phyloP scores from a whole-genome alignment of 805 yeast genomes.

The Cyberlindnera galapagoensis region DNA sequence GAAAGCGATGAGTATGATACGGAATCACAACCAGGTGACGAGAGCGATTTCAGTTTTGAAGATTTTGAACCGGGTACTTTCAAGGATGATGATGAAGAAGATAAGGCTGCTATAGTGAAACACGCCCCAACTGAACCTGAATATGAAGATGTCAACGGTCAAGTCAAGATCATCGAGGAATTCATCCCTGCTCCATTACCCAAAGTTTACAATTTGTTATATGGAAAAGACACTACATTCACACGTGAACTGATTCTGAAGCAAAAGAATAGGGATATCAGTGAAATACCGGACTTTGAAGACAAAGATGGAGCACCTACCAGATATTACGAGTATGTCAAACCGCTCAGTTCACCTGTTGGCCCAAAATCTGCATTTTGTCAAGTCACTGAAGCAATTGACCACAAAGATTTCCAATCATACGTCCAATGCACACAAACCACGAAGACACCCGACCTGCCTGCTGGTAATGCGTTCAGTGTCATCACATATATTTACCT shows the following conservation, averaged over 20 bases:
- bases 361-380: slow-evolving; percentile 77
- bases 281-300: slow-evolving; percentile 38
- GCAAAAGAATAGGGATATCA: slow-evolving; percentile 60
- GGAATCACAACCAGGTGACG: slow-evolving; percentile 1
- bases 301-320: slow-evolving; percentile 24
- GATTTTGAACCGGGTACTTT: slow-evolving; percentile 9
- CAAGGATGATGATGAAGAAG: slow-evolving; percentile 9
- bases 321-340: slow-evolving; percentile 50
- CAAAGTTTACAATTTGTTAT: slow-evolving; percentile 47
- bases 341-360: slow-evolving; percentile 60
- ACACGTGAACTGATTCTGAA: slow-evolving; percentile 39
- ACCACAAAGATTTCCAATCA: slow-evolving; percentile 42
- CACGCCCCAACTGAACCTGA: slow-evolving; percentile 43
- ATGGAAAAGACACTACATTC: slow-evolving; percentile 51
- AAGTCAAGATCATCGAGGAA: slow-evolving; percentile 50
- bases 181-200: slow-evolving; percentile 59
- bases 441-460: slow-evolving; percentile 77
- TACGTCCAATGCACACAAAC: slow-evolving; percentile 45
- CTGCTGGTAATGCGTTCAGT: slow-evolving; percentile 63
- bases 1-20: background rate
- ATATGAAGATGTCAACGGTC: slow-evolving; percentile 40
- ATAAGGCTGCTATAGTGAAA: slow-evolving; percentile 16
- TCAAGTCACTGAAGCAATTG: slow-evolving; percentile 52
- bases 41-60: slow-evolving; percentile 7
- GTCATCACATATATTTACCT: slow-evolving; percentile 52